phyloP scores from a whole-genome alignment of 257 asterid genomes.

The Solanum sitiens region DNA sequence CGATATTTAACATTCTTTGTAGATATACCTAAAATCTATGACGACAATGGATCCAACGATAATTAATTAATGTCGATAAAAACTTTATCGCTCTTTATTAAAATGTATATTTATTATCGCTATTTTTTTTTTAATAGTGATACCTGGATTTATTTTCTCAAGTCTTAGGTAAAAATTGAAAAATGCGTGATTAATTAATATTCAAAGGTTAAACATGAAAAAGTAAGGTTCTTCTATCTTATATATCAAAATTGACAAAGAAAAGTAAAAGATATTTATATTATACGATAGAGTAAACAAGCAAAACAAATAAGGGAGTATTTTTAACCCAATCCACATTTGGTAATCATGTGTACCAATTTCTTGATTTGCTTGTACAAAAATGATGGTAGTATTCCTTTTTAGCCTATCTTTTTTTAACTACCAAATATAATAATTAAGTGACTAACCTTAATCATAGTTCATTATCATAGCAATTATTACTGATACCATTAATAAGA shows the following conservation, averaged over 20 bases:
- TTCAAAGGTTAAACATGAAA: background rate
- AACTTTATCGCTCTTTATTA: no score
- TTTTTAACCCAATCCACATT: background rate
- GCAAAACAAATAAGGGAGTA: background rate
- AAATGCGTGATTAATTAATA: background rate
- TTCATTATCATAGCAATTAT: background rate
- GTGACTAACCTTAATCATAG: background rate
- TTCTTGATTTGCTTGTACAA: background rate
- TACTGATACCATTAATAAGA: background rate
- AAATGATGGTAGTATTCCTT: background rate
- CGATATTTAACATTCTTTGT: no score
- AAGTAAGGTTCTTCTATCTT: background rate
- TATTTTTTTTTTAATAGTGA: no score
- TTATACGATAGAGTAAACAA: background rate
- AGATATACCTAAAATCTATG: no score
- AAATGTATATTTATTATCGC: no score
- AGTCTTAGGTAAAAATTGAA: background rate
- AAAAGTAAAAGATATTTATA: background rate
- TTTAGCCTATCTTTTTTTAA: background rate
- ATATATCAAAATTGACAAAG: background rate
- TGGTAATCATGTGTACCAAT: background rate
- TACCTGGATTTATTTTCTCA: background rate
- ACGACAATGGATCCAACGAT: accelerated
- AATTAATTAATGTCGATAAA: no score
- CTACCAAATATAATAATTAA: background rate